Evolutionary conservation across 225 moss, liverwort and hornwort species (phyloP).

Genomic region (Takakia lepidozioides): DNA sequence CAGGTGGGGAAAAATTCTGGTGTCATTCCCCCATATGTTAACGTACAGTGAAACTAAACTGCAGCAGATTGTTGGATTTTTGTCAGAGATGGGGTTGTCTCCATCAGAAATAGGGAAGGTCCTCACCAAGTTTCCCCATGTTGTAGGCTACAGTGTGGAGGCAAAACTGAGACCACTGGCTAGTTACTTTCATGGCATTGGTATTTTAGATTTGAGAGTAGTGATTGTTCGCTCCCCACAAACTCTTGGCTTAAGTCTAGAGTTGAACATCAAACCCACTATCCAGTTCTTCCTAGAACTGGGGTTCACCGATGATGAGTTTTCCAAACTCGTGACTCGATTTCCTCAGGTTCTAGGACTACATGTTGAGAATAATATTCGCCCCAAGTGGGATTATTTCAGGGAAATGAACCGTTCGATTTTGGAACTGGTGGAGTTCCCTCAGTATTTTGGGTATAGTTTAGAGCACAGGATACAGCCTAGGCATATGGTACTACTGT

Average conservation of each 20-base stretch:
- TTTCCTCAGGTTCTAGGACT: slow-evolving; percentile 63
- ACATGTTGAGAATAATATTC: slow-evolving; percentile 40
- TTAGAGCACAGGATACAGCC: slow-evolving; percentile 54
- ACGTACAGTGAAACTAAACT: slow-evolving; percentile 53
- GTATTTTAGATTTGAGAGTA: slow-evolving; percentile 37
- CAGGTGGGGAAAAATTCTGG: slow-evolving; percentile 42
- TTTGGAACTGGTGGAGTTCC: slow-evolving; percentile 54
- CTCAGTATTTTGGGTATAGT: slow-evolving; percentile 69
- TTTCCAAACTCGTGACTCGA: slow-evolving; percentile 32
- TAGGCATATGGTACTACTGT: slow-evolving; percentile 23
- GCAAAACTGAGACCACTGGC: slow-evolving; percentile 54
- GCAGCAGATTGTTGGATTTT: slow-evolving; percentile 26
- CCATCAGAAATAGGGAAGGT: slow-evolving; percentile 32
- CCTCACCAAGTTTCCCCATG: slow-evolving; percentile 52
- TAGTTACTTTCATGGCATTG: slow-evolving; percentile 37
- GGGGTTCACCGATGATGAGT: slow-evolving; percentile 37
- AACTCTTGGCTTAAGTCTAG: slow-evolving; percentile 55
- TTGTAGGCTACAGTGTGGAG: slow-evolving; percentile 59
- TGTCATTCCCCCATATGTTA: slow-evolving; percentile 53
- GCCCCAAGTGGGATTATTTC: slow-evolving; percentile 50
- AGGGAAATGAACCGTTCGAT: slow-evolving; percentile 23
- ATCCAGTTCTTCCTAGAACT: slow-evolving; percentile 42
- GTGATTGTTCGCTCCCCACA: slow-evolving; percentile 55
- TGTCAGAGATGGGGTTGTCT: slow-evolving; percentile 45
- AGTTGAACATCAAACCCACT: slow-evolving; percentile 70